A percentile compares a stretch with the other conserved stretches of the same genome.
These are phyloP conservation scores for Paecilomyces fulvus DNA, from an alignment of 2,329 filamentous ascomycete genomes.

Conservation along the genomic window DNA sequence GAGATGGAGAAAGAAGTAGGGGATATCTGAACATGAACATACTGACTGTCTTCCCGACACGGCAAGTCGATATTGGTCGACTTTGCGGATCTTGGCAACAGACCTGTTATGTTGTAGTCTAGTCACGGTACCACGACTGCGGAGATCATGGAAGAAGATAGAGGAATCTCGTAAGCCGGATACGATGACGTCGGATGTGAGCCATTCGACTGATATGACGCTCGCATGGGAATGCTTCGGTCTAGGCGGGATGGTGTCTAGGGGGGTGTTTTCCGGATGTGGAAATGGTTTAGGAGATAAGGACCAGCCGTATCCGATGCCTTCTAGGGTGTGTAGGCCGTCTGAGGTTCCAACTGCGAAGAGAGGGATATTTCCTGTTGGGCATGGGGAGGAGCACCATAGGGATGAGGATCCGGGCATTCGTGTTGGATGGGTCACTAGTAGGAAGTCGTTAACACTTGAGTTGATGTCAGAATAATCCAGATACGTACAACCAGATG, in stretches of 20 bases:
- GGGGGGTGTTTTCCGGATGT: slow-evolving; percentile 9
- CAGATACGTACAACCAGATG: slow-evolving; percentile 18
- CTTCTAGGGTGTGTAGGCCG: slow-evolving; percentile 26
- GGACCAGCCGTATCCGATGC: slow-evolving; percentile 19
- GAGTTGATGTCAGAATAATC: too few species aligned
- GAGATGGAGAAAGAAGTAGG: background rate
- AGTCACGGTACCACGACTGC: slow-evolving; percentile 21
- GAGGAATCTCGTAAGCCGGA: slow-evolving; percentile 26
- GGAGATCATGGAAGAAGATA: slow-evolving; percentile 27
- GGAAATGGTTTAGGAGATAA: slow-evolving; percentile 19
- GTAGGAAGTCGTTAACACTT: slow-evolving; percentile 5
- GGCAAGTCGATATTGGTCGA: slow-evolving; percentile 28
- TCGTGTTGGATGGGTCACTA: slow-evolving; percentile 19
- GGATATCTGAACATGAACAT: slow-evolving; percentile 10
- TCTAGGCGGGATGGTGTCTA: slow-evolving; percentile 10
- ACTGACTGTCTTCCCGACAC: slow-evolving; percentile 26
- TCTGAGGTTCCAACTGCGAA: slow-evolving; percentile 33
- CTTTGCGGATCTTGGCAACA: slow-evolving; percentile 25
- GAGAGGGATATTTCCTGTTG: slow-evolving; percentile 16
- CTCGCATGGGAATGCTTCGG: slow-evolving; percentile 17
- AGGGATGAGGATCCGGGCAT: slow-evolving; percentile 20
- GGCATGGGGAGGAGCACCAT: slow-evolving; percentile 30
- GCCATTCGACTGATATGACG: slow-evolving; percentile 31
- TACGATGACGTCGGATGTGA: slow-evolving; percentile 26
- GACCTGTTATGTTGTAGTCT: slow-evolving; percentile 27